These are phyloP conservation scores for Paramyrothecium roridum DNA, from an alignment of 2,329 filamentous ascomycete species.

Conservation along the genomic window DNA sequence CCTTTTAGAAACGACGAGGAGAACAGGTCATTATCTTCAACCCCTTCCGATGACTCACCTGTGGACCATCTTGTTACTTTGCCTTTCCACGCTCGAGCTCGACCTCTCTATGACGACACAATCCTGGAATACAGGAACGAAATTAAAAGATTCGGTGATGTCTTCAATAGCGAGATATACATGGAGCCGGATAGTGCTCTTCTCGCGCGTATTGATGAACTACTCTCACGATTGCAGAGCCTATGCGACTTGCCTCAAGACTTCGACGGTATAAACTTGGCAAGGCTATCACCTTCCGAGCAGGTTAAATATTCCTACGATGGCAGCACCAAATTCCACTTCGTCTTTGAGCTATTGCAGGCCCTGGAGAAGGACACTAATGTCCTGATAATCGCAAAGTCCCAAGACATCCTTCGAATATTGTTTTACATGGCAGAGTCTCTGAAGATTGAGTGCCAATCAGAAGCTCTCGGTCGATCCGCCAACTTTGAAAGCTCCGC, in stretches of 20 bases:
- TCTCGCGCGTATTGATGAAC: conserved; percentile 43
- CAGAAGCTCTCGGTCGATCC: conserved; percentile 23
- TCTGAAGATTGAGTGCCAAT: conserved; percentile 31
- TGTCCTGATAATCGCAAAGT: conserved; percentile 51
- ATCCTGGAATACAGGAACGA: conserved; percentile 39
- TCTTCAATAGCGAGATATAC: conserved; percentile 37
- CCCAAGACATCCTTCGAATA: conserved; percentile 46
- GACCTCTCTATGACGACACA: conserved; percentile 49
- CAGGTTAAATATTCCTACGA: conserved; percentile 51
- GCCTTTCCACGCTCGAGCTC: conserved; percentile 50
- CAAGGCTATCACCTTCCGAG: conserved; percentile 33
- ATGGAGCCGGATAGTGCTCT: conserved; percentile 34
- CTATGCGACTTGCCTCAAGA: conserved; percentile 57
- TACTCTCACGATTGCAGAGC: conserved; percentile 49
- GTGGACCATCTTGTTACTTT: conserved; percentile 52
- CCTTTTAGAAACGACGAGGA: conserved; percentile 16
- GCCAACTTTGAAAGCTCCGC: conserved; percentile 25
- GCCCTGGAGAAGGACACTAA: conserved; percentile 40
- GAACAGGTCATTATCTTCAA: conserved; percentile 12
- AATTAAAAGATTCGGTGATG: conserved; percentile 41
- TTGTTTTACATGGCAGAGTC: conserved; percentile 46
- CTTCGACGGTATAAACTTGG: conserved; percentile 39
- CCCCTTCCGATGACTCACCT: conserved; percentile 4
- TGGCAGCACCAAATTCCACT: conserved; percentile 59
- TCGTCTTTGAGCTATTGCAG: conserved; percentile 53